A percentile compares a stretch with the other conserved stretches of the same genome.
These are phyloP conservation scores for Picochlorum sp. DNA, from an alignment of 139 green algal species.

Conservation along the genomic window DNA sequence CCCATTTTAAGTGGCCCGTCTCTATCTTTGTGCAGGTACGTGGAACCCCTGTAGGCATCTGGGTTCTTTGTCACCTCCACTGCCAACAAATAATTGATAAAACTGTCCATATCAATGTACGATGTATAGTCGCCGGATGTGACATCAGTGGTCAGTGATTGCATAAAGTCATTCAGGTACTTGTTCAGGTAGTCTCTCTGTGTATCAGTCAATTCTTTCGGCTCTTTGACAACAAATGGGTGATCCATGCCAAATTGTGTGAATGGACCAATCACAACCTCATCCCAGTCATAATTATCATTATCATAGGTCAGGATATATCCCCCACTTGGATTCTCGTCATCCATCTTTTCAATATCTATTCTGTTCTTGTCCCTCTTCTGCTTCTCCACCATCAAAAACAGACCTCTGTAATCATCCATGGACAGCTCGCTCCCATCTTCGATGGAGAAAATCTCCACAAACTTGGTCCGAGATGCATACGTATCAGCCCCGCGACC, in stretches of 20 bases:
- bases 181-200: constrained; percentile 11
- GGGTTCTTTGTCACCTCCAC: constrained; percentile 50
- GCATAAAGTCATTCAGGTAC: constrained; percentile 20
- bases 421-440: constrained; percentile 1
- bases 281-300: constrained; percentile 41
- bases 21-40: constrained; percentile 29
- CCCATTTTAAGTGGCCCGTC: constrained; percentile 15
- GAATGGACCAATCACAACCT: constrained; percentile 17
- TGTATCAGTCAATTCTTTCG: background rate
- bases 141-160: background rate
- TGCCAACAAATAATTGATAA: constrained; percentile 45
- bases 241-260: constrained; percentile 8
- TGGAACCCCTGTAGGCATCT: constrained; percentile 26
- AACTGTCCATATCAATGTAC: constrained; percentile 27
- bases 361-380: constrained; percentile 13
- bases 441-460: constrained; percentile 36
- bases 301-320: constrained; percentile 51
- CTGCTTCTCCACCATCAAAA: constrained; percentile 19
- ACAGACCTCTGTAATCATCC: constrained; percentile 27
- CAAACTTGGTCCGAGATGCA: constrained; percentile 30
- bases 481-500: constrained; percentile 27
- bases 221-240: constrained; percentile 20
- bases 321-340: constrained; percentile 19
- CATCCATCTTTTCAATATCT: constrained; percentile 13
- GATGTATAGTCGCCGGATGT: constrained; percentile 21